Percentiles rank a stretch among this genome's conserved stretches.
Conservation (phyloP, 306 rosid genomes). For the Lotus japonicus region DNA sequence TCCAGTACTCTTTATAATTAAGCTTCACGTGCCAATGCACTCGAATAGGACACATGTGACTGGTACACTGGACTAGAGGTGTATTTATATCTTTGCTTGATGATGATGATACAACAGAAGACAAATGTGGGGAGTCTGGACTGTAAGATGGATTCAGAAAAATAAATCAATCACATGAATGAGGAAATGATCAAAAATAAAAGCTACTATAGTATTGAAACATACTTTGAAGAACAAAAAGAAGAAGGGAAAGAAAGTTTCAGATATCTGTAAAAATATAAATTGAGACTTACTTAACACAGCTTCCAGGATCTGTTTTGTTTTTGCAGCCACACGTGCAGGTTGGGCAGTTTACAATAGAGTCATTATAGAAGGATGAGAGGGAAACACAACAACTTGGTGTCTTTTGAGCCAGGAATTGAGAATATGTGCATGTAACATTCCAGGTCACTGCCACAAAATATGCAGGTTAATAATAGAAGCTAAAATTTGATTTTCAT, state of each 20-base stretch:
- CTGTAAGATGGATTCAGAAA: slow-evolving; percentile 36
- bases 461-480: slow-evolving; percentile 16
- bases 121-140: slow-evolving; percentile 57
- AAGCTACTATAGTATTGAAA: not conserved
- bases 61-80: slow-evolving; percentile 84
- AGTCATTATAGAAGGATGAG: slow-evolving; percentile 89
- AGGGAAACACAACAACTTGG: slow-evolving; percentile 98
- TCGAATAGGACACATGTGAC: slow-evolving; percentile 96
- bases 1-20: slow-evolving; percentile 95
- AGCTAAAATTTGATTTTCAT: not conserved
- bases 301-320: slow-evolving; percentile 58
- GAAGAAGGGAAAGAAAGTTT: not conserved
- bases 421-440: slow-evolving; percentile 91
- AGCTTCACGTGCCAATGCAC: slow-evolving; percentile 99
- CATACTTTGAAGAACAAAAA: not conserved
- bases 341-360: slow-evolving; percentile 86
- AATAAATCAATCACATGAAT: slow-evolving; percentile 3
- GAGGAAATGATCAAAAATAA: not conserved
- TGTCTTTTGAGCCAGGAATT: slow-evolving; percentile 93
- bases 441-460: slow-evolving; percentile 95
- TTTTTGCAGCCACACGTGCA: slow-evolving; percentile 95
- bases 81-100: slow-evolving; percentile 42
- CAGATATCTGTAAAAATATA: slow-evolving; percentile 5
- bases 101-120: slow-evolving; percentile 62
- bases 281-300: slow-evolving; percentile 61